phyloP scores from a whole-genome alignment of 371 early-diverging fungal genomes.

The Rhizopus arrhizus region DNA sequence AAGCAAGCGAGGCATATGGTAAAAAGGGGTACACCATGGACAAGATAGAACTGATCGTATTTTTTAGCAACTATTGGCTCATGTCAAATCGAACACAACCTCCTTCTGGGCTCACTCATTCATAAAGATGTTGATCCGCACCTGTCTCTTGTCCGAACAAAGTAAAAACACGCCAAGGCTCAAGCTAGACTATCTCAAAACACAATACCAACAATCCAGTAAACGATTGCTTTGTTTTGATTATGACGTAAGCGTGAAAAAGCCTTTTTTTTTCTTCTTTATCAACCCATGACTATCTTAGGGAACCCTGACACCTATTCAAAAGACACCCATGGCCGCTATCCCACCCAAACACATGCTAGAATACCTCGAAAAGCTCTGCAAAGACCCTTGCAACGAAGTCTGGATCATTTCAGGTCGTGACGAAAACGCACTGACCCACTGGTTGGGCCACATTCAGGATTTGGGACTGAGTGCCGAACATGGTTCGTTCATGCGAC shows the following conservation, averaged over 20 bases:
- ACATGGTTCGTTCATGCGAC: conserved; percentile 70
- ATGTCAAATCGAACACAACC: conserved; percentile 90
- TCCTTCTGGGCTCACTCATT: conserved; percentile 93
- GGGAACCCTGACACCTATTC: conserved; percentile 84
- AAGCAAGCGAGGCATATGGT: conserved; percentile 75
- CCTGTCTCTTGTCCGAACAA: conserved; percentile 52
- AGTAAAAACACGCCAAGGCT: conserved; percentile 71
- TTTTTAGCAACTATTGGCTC: conserved; percentile 75
- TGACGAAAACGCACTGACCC: conserved; percentile 79
- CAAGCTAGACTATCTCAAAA: conserved; percentile 45
- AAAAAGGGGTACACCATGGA: conserved; percentile 37
- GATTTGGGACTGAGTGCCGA: conserved; percentile 83
- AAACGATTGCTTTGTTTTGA: conserved; percentile 83
- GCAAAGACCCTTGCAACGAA: conserved; percentile 77
- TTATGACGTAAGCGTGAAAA: conserved; percentile 66
- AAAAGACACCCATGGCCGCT: conserved; percentile 68
- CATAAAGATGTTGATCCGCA: conserved; percentile 59
- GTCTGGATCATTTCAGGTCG: conserved; percentile 95
- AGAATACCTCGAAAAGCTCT: conserved; percentile 62
- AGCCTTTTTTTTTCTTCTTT: background rate
- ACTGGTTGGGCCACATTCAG: conserved; percentile 81
- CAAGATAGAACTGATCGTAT: conserved; percentile 11
- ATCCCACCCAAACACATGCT: conserved; percentile 70
- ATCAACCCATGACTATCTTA: conserved; percentile 10
- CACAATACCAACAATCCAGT: conserved; percentile 57